These are phyloP conservation scores for Boletus smithii DNA, from an alignment of 1,284 basidiomycete genomes.

Conservation along the genomic window DNA sequence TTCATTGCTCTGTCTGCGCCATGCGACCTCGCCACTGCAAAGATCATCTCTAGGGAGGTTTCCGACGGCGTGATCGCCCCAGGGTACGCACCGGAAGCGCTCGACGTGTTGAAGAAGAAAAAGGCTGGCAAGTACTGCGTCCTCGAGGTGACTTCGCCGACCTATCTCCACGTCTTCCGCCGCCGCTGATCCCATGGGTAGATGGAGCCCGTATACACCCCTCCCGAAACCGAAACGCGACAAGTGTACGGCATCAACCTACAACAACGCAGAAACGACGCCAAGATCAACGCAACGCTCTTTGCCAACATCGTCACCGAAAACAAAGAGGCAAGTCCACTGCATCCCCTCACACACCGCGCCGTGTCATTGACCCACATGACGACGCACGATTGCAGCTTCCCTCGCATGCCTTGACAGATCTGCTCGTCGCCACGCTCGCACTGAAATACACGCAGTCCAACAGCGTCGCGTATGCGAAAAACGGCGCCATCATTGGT, in stretches of 20 bases:
- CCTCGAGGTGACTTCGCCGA: conserved; percentile 61
- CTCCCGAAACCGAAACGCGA: conserved; percentile 81
- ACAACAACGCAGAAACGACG: conserved; percentile 90
- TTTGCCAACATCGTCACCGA: conserved; percentile 89
- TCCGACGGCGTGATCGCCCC: conserved; percentile 98
- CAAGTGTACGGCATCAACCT: conserved; percentile 94
- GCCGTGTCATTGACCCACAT: background rate
- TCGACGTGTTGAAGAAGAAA: conserved; percentile 93
- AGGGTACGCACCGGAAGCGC: conserved; percentile 83
- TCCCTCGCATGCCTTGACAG: conserved; percentile 70
- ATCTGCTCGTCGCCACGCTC: conserved; percentile 92
- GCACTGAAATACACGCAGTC: conserved; percentile 99
- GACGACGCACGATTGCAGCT: conserved; percentile 46
- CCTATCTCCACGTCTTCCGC: background rate
- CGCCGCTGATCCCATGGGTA: conserved; percentile 32
- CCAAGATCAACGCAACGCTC: conserved; percentile 78
- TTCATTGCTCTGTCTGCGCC: conserved; percentile 94
- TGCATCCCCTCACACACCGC: background rate
- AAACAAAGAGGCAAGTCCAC: conserved; percentile 67
- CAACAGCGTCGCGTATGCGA: conserved; percentile 97
- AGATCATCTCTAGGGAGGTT: conserved; percentile 96
- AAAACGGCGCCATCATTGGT: conserved; percentile 90
- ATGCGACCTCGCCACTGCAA: conserved; percentile 92
- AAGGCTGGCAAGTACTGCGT: conserved; percentile 99
- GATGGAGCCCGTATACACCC: conserved; percentile 84